These are phyloP conservation scores for Tremellales sp. DNA, from an alignment of 1,284 basidiomycete species.

Conservation along the genomic window DNA sequence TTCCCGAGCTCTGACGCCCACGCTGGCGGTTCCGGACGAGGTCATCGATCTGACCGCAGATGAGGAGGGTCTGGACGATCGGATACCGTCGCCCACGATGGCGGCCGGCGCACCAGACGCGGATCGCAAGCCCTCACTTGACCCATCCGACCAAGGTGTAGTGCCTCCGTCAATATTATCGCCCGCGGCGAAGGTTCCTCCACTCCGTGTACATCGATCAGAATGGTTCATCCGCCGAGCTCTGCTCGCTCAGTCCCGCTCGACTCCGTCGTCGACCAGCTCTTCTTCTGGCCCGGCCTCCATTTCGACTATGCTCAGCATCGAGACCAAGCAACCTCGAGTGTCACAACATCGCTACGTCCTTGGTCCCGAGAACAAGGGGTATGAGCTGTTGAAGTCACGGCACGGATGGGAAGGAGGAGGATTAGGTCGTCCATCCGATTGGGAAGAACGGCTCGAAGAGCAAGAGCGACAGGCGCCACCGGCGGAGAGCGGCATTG, in stretches of 20 bases:
- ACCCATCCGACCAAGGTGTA: too few species aligned
- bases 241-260: conserved; percentile 10
- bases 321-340: conserved; percentile 8
- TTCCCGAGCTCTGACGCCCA: neutral
- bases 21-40: neutral
- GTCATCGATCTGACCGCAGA: neutral
- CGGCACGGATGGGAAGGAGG: conserved; percentile 41
- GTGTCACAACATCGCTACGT: conserved; percentile 23
- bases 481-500: neutral
- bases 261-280: conserved; percentile 5
- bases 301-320: conserved; percentile 32
- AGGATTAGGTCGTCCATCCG: conserved; percentile 34
- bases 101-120: too few species aligned
- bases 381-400: conserved; percentile 33
- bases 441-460: conserved; percentile 11
- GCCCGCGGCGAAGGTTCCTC: conserved; percentile 2
- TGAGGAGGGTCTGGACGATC: neutral
- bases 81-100: too few species aligned
- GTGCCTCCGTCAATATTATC: too few species aligned
- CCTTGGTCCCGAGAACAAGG: conserved; percentile 43
- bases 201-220: conserved; percentile 24
- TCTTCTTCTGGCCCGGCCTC: conserved; percentile 8
- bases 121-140: neutral
- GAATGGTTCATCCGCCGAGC: conserved; percentile 48
- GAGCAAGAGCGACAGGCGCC: neutral